Evolutionary conservation across 1,284 basidiomycete genomes (phyloP).

Genomic region (Butyriboletus appendiculatus): DNA sequence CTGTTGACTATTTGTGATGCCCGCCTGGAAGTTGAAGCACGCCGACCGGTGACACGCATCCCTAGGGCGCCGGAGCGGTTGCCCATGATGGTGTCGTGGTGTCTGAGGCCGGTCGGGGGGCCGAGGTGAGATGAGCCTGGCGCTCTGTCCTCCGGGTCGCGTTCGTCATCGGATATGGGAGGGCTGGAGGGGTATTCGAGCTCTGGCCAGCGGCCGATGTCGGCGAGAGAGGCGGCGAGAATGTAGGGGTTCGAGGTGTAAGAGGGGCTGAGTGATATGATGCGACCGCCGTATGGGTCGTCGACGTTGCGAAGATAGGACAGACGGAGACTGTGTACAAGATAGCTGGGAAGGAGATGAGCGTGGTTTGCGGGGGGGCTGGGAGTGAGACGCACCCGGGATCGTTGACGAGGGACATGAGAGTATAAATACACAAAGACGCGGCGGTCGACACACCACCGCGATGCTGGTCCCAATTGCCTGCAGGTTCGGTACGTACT

Average conservation of each 20-base stretch:
- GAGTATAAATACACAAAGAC: background rate
- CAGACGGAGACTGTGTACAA: conserved; percentile 83
- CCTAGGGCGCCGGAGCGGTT: conserved; percentile 62
- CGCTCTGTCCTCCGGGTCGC: conserved; percentile 34
- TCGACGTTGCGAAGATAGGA: conserved; percentile 87
- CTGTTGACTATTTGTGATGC: conserved; percentile 41
- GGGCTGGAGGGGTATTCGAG: conserved; percentile 69
- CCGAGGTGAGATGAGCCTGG: conserved; percentile 18
- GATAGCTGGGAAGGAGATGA: conserved; percentile 54
- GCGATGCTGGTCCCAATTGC: conserved; percentile 39
- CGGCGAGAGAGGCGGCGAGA: conserved; percentile 73
- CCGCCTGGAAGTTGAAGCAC: conserved; percentile 50
- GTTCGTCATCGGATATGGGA: conserved; percentile 67
- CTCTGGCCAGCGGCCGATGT: conserved; percentile 83
- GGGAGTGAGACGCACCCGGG: conserved; percentile 44
- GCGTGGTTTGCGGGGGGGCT: background rate
- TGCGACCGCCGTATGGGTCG: conserved; percentile 77
- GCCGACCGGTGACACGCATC: conserved; percentile 64
- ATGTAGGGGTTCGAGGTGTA: conserved; percentile 83
- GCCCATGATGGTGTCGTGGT: conserved; percentile 87
- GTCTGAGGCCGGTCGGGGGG: conserved; percentile 40
- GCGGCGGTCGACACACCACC: background rate
- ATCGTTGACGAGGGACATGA: conserved; percentile 65
- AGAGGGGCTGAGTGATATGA: conserved; percentile 76
- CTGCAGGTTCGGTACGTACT: conserved; percentile 53